A percentile compares a stretch with the other conserved stretches of the same genome.
Conservation (phyloP, 2,329 filamentous ascomycete genomes). For the Monosporascus sp. region DNA sequence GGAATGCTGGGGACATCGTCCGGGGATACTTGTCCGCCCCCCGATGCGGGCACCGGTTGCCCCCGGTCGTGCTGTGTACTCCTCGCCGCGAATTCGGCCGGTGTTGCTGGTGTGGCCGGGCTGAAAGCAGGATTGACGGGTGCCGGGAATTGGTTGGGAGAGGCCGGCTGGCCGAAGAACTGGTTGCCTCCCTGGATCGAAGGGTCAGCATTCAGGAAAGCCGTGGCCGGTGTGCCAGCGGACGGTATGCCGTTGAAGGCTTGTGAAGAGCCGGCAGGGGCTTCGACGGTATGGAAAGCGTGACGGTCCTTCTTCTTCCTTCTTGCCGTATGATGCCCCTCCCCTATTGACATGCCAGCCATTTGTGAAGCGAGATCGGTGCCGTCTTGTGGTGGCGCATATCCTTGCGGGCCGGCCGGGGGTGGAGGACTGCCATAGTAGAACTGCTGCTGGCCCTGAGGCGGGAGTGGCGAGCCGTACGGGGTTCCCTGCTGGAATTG, state of each 20-base stretch:
- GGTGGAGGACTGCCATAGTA: slow-evolving; percentile 31
- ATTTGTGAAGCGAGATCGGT: slow-evolving; percentile 63
- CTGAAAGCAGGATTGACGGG: slow-evolving; percentile 48
- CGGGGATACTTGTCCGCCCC: slow-evolving; percentile 73
- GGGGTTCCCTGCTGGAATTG: slow-evolving; percentile 44
- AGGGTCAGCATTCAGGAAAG: slow-evolving; percentile 54
- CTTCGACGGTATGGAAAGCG: slow-evolving; percentile 82
- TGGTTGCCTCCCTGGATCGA: slow-evolving; percentile 38
- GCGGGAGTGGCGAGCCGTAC: slow-evolving; percentile 31
- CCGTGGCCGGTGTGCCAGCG: slow-evolving; percentile 46
- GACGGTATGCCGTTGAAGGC: slow-evolving; percentile 64
- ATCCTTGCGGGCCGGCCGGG: slow-evolving; percentile 26
- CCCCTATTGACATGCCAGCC: slow-evolving; percentile 66
- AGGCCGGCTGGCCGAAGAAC: slow-evolving; percentile 39
- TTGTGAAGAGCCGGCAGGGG: slow-evolving; percentile 60
- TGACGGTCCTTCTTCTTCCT: slow-evolving; percentile 94
- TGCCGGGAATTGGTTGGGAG: slow-evolving; percentile 58
- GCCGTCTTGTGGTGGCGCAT: slow-evolving; percentile 35
- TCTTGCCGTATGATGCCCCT: slow-evolving; percentile 45
- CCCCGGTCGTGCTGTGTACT: slow-evolving; percentile 30
- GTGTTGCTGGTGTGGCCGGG: slow-evolving; percentile 34
- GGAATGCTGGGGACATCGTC: slow-evolving; percentile 93
- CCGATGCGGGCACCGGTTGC: slow-evolving; percentile 48
- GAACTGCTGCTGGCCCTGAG: slow-evolving; percentile 34
- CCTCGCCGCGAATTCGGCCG: slow-evolving; percentile 41